Base-by-base conservation (phyloP, 1,139 yeast genomes). In the Saccharomyces hybrid region DNA sequence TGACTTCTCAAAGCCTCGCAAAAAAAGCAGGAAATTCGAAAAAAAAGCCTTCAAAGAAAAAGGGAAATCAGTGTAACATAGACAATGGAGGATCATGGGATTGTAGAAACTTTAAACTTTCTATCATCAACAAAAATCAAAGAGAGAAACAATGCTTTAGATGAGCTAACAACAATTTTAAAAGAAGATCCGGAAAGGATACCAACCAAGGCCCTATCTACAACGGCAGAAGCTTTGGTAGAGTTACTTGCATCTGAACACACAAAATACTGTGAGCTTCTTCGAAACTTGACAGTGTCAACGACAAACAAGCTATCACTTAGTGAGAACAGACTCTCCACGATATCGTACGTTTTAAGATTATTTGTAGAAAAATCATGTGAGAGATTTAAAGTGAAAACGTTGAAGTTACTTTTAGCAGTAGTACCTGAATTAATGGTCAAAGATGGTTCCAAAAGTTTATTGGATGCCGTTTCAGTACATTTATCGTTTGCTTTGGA, bases 101-200 rank as follows among this genome's bases (percentile, higher is more conserved):
- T 60, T 47, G 49, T 57, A 31, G 52, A 49, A 34, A 53, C 58
- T 44, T 51, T 57, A 67, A 73, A 62, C 1, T 64, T 63, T 23
- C 65, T 77, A 47, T 65, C 68, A 28, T 82, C 87, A 0, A 57
- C 76, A 6, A 82, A 78, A 60, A 70, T 80, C 46, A 78, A 77
- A 58, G 84, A 81, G 16, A 68, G 87, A 46, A 80, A 74, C 61
- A 81, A 78, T 49, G 84, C 81, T 0, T 62, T 83, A 14, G 67
- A 65, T 29, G 69, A 69, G 25, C 67, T 83, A 25, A 79, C 77
- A 3, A 55, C 66, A 0, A 50, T 65, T 3, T 56, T 70, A 25
- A 62, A 64, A 48, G 57, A 58, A 6, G 47, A 66, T 16, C 64
- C 72, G 2, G 57, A 58, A 19, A 23, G 46, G 2, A 46, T 68